Evolutionary conservation across 116 monocot species (phyloP), one percentile per base, ranked within the genome.

Genomic region (Iris pallida): DNA sequence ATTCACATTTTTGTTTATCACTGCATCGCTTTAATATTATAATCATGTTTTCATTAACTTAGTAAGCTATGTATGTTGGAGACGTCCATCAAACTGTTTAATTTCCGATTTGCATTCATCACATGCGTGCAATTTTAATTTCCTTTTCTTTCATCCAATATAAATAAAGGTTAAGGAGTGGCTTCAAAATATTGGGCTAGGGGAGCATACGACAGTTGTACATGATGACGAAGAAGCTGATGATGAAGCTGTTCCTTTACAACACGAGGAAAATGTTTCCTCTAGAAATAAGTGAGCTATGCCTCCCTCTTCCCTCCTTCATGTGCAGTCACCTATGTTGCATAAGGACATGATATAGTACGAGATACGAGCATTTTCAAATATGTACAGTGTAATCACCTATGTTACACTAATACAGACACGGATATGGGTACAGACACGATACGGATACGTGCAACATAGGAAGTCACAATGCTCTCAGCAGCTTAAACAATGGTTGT

Each of bases 161-260:
- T 52, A n/a, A 47, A 40, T 30, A 42, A 81, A 98, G 98, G 93
- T 93, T 49, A 98, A 98, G 90, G 93, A 98, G 66, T 98, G 93
- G 98, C 73, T 98, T 66, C 98, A 93, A 73, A 90, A 90, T 85
- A 78, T 98, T 61, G 98, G 98, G 7, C 47, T 93, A 64, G 90
- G 88, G 58, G 98, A 93, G 57, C 83, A 90, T 68, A 67, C 75
- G 43, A 62, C 90, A 16, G 81, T 92, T 57, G 77, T 77, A n/a
- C 87, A 98, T 65, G 98, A 88, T 68, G 93, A 98, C 55, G 92
- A 98, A 76, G 93, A 88, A 71, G 83, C 75, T 47, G 91, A 94
- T 54, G 94, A 90, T 77, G 87, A 86, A 15, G 74, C 73, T 70
- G 75, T 78, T 62, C 84, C 77, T 68, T 55, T 83, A 47, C 79